Conservation (phyloP, 805 yeast genomes). For the Yamadazyma sp. region DNA sequence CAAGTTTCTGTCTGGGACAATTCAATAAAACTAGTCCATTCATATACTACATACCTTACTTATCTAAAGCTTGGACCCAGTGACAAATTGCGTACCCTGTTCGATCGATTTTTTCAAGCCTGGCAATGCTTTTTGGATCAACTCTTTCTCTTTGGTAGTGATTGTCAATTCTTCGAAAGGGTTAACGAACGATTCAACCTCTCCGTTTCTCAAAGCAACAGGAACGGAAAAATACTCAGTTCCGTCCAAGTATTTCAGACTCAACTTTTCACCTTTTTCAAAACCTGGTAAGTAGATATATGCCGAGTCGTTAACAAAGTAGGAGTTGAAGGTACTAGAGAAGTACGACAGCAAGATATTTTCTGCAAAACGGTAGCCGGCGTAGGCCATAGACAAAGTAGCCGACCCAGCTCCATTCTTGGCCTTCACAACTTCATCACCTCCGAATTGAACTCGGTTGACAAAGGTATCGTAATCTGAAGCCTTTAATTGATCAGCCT, state of each 20-base stretch:
- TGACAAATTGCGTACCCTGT: constrained; percentile 42
- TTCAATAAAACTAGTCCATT: neutral
- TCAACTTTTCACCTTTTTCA: constrained; percentile 45
- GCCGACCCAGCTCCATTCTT: constrained; percentile 95
- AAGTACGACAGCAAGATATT: constrained; percentile 37
- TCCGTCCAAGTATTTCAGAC: constrained; percentile 34
- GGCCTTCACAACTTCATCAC: constrained; percentile 95
- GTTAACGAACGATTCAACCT: constrained; percentile 34
- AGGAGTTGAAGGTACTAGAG: constrained; percentile 19
- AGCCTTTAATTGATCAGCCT: constrained; percentile 15
- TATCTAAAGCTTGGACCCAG: constrained; percentile 35
- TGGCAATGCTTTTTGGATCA: constrained; percentile 37
- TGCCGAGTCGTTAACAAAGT: constrained; percentile 44
- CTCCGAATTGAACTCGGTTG: constrained; percentile 60
- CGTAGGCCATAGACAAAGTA: constrained; percentile 93
- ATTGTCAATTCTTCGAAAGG: constrained; percentile 33
- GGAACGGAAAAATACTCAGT: constrained; percentile 51
- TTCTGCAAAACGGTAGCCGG: constrained; percentile 80
- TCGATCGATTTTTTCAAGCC: constrained; percentile 41
- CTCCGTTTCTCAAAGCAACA: constrained; percentile 39
- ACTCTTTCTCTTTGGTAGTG: constrained; percentile 30
- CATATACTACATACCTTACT: constrained; percentile 1
- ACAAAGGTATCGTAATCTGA: constrained; percentile 29
- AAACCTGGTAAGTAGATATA: constrained; percentile 56
- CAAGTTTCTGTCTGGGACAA: too few species aligned